Evolutionary conservation across 352 stramenopile species (phyloP), one percentile per base, ranked within the genome.

Genomic region (Phytophthora sp.): DNA sequence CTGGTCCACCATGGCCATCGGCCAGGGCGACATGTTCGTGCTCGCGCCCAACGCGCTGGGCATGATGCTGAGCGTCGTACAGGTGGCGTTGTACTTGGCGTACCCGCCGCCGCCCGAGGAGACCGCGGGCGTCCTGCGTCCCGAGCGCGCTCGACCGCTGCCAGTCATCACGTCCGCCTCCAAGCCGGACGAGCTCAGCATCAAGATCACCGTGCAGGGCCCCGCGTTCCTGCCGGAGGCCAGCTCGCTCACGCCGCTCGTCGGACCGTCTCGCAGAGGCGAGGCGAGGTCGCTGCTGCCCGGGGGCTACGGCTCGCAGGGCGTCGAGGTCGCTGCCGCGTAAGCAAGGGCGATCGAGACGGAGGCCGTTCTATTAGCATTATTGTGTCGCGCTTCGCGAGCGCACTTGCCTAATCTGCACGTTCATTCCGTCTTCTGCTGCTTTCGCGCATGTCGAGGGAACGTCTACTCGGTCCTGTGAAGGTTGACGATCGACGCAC

Each of bases 81-180:
- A 81, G 42, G 62, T 74, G 55, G 30, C 26, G 12, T 56, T 81
- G 1, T 84, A 79, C 60, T n/a, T 77, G 27, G 32, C 48, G 27
- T 79, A 76, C 56, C 62, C 62, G 35, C 41, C 67, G 24, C 38
- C 24, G 8, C 13, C 21, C 10, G 50, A 60, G 23, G 26, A 20
- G 21, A 27, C 66, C 13, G n/a, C 18, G 18, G 26, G 26, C 7
- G 11, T 60, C 7, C 43, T 66, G 17, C 54, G 26, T 1, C 21
- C 43, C 9, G 35, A 53, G 51, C 42, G 20, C 38, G 20, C 42
- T 7, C 24, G 54, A 1, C 56, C 56, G 12, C 32, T 62, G 35
- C 50, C 34, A 12, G 24, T 68, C 18, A 54, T 62, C 42, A 52
- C 42, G 24, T 53, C 35, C 17, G 30, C 38, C 18, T 52, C 37